Evolutionary conservation across 2,329 filamentous ascomycete species (phyloP).

Genomic region (Exophiala oligosperma): DNA sequence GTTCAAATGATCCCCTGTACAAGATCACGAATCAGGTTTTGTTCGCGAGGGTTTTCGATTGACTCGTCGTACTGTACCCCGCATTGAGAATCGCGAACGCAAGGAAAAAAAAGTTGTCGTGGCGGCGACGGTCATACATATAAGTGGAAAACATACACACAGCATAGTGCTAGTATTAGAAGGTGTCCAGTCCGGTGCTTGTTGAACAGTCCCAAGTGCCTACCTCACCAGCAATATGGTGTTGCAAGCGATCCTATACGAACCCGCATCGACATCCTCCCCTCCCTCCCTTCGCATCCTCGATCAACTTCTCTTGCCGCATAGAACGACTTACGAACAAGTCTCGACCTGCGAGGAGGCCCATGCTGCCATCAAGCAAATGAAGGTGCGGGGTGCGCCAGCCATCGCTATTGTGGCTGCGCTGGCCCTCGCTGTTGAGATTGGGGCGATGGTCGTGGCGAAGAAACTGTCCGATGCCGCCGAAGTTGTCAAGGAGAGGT

Average conservation of each 20-base stretch:
- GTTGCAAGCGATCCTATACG: slow-evolving; percentile 63
- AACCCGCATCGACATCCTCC: slow-evolving; percentile 42
- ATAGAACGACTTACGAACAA: slow-evolving; percentile 57
- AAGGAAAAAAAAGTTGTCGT: background rate
- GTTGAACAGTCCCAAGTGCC: no score
- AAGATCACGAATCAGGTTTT: background rate
- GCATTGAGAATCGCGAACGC: background rate
- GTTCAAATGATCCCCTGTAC: no score
- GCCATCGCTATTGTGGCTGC: slow-evolving; percentile 98
- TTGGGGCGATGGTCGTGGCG: slow-evolving; percentile 50
- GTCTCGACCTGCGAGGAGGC: slow-evolving; percentile 58
- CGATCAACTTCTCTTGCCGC: slow-evolving; percentile 63
- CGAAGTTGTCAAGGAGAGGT: slow-evolving; percentile 61
- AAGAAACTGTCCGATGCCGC: slow-evolving; percentile 49
- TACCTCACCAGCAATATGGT: slow-evolving; percentile 38
- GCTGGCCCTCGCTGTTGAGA: slow-evolving; percentile 81
- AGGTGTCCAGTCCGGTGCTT: no score
- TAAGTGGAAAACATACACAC: background rate
- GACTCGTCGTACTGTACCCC: background rate
- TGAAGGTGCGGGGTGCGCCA: slow-evolving; percentile 73
- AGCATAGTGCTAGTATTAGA: no score
- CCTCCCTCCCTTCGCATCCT: slow-evolving; percentile 53
- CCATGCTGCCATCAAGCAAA: slow-evolving; percentile 66
- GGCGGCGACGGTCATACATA: background rate
- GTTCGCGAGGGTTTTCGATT: background rate